Base-by-base conservation (phyloP, 129 eudicot genomes). In the Flaveria trinervia region DNA sequence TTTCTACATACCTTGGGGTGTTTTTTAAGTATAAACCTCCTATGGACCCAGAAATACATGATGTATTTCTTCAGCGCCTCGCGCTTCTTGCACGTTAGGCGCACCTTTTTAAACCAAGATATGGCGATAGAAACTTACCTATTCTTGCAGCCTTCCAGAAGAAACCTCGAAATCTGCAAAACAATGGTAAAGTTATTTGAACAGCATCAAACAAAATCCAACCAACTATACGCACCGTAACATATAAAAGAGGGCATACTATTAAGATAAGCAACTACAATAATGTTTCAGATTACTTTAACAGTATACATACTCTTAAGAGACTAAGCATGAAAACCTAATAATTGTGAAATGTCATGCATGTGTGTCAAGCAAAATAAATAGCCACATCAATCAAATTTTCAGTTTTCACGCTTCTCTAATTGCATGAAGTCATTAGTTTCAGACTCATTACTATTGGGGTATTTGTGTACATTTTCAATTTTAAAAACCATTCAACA, bases 81-180 rank as follows among this genome's bases (percentile, higher is more conserved):
- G 8, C 41, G 41, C 41, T 36, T 1, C 41, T 36, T 36, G 41
- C 41, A 36, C 1, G 41, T 36, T 36, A 36, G 41, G 8, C 8
- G 41, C 41, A 5, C 41, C 41, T 36, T 36, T 36, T 36, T 36
- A 36, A 36, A 36, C 41, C 41, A 36, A 36, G 41, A 36, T 36
- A 36, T 36, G 39, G 8, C 44, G 64, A 62, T 2, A 39, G 11
- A 50, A 51, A 51, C 20, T n/a, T 55, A 90, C 92, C 96, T 77
- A 92, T 92, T 83, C 92, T 84, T 66, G 97, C 97, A 41, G 96
- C 97, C 83, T 87, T 92, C 96, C 96, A 87, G 75, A 92, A 89
- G 88, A 92, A 88, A 22, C 96, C 97, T 30, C 97, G 91, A 82
- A 92, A 89, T 84, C 97, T 89, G 95, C 44, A 77, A 83, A 65